Percentiles rank a stretch among this genome's conserved stretches.
Conservation (phyloP, 2,329 filamentous ascomycete species). For the Trichophyton simii region DNA sequence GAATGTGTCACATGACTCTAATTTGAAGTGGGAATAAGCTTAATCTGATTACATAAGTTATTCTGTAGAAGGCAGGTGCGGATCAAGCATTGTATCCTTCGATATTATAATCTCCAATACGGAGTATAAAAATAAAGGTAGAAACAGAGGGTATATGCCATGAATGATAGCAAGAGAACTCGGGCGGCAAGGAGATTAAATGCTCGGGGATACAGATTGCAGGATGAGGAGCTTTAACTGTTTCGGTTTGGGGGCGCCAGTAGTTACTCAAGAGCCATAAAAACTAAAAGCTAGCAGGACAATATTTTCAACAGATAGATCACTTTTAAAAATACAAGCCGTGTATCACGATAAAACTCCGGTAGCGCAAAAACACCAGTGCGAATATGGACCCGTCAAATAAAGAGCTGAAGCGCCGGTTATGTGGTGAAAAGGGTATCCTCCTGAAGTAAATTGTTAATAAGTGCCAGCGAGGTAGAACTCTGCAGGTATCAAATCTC, state of each 20-base stretch:
- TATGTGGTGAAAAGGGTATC: constrained; percentile 50
- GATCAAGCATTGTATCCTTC: no score
- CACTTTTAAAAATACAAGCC: background rate
- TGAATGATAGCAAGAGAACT: background rate
- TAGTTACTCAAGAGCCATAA: background rate
- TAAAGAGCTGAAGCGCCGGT: background rate
- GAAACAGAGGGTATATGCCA: background rate
- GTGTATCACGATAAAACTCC: constrained; percentile 1
- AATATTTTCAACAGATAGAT: background rate
- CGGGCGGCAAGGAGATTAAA: background rate
- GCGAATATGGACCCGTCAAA: background rate
- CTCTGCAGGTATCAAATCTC: constrained; percentile 9
- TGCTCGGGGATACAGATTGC: background rate
- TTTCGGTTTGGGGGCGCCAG: background rate
- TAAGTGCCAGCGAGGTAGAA: constrained; percentile 3
- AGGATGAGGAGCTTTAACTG: background rate
- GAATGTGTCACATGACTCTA: background rate
- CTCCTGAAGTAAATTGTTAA: constrained; percentile 30
- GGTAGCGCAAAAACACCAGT: background rate
- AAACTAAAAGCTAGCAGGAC: background rate
- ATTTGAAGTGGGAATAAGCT: background rate
- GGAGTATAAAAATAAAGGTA: background rate
- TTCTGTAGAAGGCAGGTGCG: background rate
- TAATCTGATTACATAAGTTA: background rate
- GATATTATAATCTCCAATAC: no score